These are phyloP conservation scores for Candida hungchunana DNA, from an alignment of 805 yeast genomes.

Conservation along the genomic window DNA sequence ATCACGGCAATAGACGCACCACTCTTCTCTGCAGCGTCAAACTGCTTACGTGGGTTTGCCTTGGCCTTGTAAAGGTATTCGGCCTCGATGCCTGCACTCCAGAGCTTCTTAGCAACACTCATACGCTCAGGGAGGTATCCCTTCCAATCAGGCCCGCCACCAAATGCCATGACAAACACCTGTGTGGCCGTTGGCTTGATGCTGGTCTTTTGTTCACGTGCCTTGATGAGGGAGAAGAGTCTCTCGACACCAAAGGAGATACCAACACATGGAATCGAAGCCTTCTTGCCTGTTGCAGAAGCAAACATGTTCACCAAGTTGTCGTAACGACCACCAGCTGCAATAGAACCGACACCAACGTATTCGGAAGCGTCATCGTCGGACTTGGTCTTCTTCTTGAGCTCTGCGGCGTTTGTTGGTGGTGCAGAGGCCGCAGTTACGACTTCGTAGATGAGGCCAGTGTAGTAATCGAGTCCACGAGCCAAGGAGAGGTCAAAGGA, in stretches of 20 bases:
- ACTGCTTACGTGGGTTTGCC: slow-evolving; percentile 93
- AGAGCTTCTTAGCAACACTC: slow-evolving; percentile 73
- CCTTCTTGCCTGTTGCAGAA: slow-evolving; percentile 73
- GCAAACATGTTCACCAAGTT: slow-evolving; percentile 95
- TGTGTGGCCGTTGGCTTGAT: slow-evolving; percentile 86
- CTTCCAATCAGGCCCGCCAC: slow-evolving; percentile 95
- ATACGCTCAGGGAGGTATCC: slow-evolving; percentile 92
- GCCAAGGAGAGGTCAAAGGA: slow-evolving; percentile 94
- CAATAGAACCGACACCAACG: slow-evolving; percentile 97
- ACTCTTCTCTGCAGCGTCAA: slow-evolving; percentile 93
- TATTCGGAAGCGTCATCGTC: slow-evolving; percentile 92
- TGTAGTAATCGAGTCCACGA: slow-evolving; percentile 95
- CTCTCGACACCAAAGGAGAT: slow-evolving; percentile 96
- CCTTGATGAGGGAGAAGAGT: slow-evolving; percentile 82
- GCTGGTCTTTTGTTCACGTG: slow-evolving; percentile 56
- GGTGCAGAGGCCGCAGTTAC: slow-evolving; percentile 97
- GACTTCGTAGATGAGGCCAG: slow-evolving; percentile 95
- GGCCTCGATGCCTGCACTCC: slow-evolving; percentile 86
- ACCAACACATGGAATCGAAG: slow-evolving; percentile 95
- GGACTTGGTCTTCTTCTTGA: slow-evolving; percentile 38
- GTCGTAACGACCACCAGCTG: slow-evolving; percentile 99
- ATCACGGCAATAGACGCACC: slow-evolving; percentile 91
- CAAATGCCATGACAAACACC: slow-evolving; percentile 95
- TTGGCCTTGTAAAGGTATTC: slow-evolving; percentile 91
- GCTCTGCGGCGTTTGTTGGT: slow-evolving; percentile 70